These are phyloP conservation scores for Amanita phalloides DNA, from an alignment of 768 basidiomycete species.

Conservation along the genomic window DNA sequence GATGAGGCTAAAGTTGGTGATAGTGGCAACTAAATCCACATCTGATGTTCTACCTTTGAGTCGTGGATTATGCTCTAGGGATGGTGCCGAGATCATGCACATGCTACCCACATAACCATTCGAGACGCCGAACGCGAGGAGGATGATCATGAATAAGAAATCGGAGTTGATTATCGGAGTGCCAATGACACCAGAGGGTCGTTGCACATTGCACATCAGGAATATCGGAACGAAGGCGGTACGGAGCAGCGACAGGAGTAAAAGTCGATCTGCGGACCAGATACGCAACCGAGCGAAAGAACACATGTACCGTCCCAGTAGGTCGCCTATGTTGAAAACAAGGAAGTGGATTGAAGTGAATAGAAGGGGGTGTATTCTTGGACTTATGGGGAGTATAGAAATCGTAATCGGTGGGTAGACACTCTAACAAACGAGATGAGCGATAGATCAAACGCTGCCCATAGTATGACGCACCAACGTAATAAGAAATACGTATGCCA, in stretches of 20 bases:
- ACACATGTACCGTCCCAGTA: constrained; percentile 58
- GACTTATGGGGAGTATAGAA: constrained; percentile 58
- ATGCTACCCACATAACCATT: constrained; percentile 76
- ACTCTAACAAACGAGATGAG: constrained; percentile 35
- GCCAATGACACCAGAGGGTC: constrained; percentile 20
- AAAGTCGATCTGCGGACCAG: constrained; percentile 57
- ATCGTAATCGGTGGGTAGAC: constrained; percentile 84
- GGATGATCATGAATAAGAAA: constrained; percentile 58
- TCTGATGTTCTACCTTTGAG: constrained; percentile 62
- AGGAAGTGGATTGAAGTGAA: constrained; percentile 76
- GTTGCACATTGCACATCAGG: constrained; percentile 80
- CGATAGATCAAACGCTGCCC: background rate
- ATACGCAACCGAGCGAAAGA: constrained; percentile 53
- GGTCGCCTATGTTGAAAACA: constrained; percentile 64
- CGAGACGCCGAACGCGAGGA: constrained; percentile 64
- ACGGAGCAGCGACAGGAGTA: constrained; percentile 54
- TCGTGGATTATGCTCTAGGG: constrained; percentile 67
- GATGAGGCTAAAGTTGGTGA: constrained; percentile 70
- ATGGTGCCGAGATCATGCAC: constrained; percentile 77
- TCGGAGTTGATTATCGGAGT: constrained; percentile 67
- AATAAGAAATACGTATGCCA: constrained; percentile 65
- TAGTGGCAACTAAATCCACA: constrained; percentile 77
- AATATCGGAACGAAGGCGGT: constrained; percentile 81
- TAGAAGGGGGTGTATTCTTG: constrained; percentile 63
- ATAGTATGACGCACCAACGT: constrained; percentile 52